Evolutionary conservation across 75 land plant species (phyloP).

Genomic region (Picea sitchensis): DNA sequence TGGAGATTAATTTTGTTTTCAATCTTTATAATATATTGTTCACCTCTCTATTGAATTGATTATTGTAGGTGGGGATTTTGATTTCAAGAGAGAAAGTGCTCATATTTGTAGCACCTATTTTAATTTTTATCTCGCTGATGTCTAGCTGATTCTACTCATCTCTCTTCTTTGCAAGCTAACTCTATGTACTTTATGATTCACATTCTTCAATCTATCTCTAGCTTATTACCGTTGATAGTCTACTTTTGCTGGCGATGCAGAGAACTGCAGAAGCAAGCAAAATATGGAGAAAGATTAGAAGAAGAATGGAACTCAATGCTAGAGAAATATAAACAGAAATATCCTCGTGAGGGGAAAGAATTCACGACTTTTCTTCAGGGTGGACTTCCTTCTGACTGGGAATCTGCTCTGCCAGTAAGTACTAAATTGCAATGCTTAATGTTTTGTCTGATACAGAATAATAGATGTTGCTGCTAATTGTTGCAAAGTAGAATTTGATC

Average conservation of each 20-base stretch:
- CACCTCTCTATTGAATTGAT: too few species aligned
- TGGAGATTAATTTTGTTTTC: too few species aligned
- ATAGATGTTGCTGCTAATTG: neutral
- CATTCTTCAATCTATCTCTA: neutral
- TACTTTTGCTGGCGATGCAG: constrained; percentile 19
- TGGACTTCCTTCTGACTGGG: constrained; percentile 69
- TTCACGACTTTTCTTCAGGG: constrained; percentile 53
- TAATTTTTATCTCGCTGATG: too few species aligned
- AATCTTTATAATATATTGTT: too few species aligned
- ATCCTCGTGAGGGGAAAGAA: constrained; percentile 59
- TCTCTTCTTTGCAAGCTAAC: neutral
- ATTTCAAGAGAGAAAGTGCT: too few species aligned
- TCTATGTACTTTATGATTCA: neutral
- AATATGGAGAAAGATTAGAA: constrained; percentile 34
- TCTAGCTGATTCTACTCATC: too few species aligned
- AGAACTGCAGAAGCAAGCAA: constrained; percentile 29
- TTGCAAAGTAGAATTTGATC: neutral
- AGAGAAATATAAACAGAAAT: constrained; percentile 49
- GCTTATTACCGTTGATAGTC: neutral
- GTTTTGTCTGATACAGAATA: neutral
- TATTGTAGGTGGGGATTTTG: too few species aligned
- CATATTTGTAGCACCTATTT: too few species aligned
- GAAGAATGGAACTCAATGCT: constrained; percentile 37
- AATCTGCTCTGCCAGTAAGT: constrained; percentile 65
- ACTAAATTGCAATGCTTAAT: neutral